These are phyloP conservation scores for Xylaria polymorpha DNA, from an alignment of 2,329 filamentous ascomycete species.

Conservation along the genomic window DNA sequence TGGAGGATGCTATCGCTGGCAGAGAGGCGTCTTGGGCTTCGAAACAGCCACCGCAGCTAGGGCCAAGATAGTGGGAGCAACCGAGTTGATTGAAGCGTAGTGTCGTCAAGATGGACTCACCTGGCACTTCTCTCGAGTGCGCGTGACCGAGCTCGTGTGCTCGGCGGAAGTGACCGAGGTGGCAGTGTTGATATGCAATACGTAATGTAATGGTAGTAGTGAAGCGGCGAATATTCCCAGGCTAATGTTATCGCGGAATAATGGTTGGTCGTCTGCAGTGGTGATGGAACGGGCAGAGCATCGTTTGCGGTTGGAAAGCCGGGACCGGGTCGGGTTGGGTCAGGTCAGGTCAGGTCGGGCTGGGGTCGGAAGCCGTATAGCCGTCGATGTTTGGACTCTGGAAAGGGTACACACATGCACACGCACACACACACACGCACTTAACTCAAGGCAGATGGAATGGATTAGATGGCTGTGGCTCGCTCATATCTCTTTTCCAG, in stretches of 20 bases:
- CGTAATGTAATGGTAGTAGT: neutral
- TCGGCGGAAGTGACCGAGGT: conserved; percentile 10
- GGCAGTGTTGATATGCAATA: conserved; percentile 10
- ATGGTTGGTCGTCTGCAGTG: conserved; percentile 49
- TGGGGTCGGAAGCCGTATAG: conserved; percentile 18
- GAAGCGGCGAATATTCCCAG: conserved; percentile 12
- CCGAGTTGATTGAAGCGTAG: neutral
- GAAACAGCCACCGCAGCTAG: neutral
- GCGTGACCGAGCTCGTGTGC: conserved; percentile 19
- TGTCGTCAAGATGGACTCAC: conserved; percentile 5
- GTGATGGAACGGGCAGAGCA: conserved; percentile 42
- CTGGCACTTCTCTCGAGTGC: conserved; percentile 17
- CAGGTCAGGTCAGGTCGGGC: conserved; percentile 2
- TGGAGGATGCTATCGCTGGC: neutral
- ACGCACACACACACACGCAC: too few species aligned
- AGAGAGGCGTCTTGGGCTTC: conserved; percentile 2
- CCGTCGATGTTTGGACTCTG: conserved; percentile 15
- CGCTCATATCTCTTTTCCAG: conserved; percentile 29
- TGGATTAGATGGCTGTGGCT: conserved; percentile 6
- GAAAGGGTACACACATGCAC: neutral
- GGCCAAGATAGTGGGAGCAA: neutral
- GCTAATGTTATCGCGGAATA: conserved; percentile 49
- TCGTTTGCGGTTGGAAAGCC: conserved; percentile 41
- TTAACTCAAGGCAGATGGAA: conserved; percentile 7
- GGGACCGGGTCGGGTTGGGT: conserved; percentile 17